phyloP scores from a whole-genome alignment of 495 filamentous ascomycete genomes.

The Cenococcum geophilum region DNA sequence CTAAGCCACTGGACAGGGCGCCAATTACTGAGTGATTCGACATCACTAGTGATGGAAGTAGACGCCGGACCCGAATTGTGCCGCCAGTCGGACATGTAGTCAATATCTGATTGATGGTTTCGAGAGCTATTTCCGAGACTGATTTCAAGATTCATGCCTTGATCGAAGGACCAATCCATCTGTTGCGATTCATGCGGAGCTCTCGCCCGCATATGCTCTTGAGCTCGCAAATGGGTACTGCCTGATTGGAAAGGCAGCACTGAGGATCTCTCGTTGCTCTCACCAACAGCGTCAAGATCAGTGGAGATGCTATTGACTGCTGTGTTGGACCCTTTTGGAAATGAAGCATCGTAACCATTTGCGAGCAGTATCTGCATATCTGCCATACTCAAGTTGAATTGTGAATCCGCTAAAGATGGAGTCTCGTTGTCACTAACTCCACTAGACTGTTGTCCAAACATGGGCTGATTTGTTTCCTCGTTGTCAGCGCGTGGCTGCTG shows the following conservation, averaged over 20 bases:
- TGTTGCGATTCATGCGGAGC: background rate
- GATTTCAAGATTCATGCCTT: background rate
- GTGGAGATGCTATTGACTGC: background rate
- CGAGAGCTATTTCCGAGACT: background rate
- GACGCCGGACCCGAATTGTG: background rate
- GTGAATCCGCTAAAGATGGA: background rate
- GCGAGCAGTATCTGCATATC: background rate
- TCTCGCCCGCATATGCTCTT: background rate
- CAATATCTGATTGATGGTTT: constrained; percentile 2
- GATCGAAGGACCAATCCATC: background rate
- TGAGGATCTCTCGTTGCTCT: background rate
- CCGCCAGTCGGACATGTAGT: background rate
- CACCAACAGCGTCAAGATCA: background rate
- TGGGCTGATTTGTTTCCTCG: background rate
- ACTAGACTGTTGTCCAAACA: background rate
- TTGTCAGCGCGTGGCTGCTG: background rate
- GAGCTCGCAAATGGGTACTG: background rate
- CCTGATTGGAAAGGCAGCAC: background rate
- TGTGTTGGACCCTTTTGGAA: background rate
- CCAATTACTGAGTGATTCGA: constrained; percentile 1
- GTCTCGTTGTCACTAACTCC: background rate
- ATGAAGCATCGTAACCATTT: background rate
- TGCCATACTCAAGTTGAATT: background rate
- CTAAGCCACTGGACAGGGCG: background rate
- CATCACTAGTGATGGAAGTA: background rate